Evolutionary conservation across 768 basidiomycete genomes (phyloP).

Genomic region (Cantharellus anzutake): DNA sequence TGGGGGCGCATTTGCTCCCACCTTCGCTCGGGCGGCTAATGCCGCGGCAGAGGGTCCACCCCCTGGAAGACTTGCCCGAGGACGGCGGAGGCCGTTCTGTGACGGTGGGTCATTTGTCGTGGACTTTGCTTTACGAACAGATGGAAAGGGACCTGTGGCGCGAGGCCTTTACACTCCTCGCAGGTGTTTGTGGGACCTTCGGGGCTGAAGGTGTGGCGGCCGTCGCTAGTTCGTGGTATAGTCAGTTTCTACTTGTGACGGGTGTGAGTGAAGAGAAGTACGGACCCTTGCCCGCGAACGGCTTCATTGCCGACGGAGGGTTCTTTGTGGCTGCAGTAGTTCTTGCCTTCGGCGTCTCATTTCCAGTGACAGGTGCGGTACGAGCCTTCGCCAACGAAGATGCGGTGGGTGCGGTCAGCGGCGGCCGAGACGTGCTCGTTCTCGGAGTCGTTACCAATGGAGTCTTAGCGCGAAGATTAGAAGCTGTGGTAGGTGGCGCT

Average conservation of each 20-base stretch:
- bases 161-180: too few relatives aligned
- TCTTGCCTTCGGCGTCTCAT: too few relatives aligned
- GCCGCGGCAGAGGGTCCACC: not conserved
- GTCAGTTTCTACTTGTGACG: not conserved
- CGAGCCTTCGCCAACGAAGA: not conserved
- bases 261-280: not conserved
- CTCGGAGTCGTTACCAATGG: not conserved
- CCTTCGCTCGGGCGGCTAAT: not conserved
- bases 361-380: not conserved
- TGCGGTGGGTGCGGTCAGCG: not conserved
- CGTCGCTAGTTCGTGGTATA: not conserved
- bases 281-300: conserved; percentile 4
- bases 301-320: conserved; percentile 18
- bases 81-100: not conserved
- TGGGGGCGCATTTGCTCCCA: not conserved
- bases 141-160: not conserved
- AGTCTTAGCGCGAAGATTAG: not conserved
- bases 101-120: not conserved
- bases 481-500: not conserved
- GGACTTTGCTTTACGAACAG: not conserved
- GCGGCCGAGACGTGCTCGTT: not conserved
- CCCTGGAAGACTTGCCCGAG: not conserved
- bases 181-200: conserved; percentile 28
- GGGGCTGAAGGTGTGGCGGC: conserved; percentile 20
- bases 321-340: not conserved